A percentile compares a stretch with the other conserved stretches of the same genome.
Evolutionary conservation across 352 stramenopile species (phyloP).

Genomic region (Pythium plurisporium): DNA sequence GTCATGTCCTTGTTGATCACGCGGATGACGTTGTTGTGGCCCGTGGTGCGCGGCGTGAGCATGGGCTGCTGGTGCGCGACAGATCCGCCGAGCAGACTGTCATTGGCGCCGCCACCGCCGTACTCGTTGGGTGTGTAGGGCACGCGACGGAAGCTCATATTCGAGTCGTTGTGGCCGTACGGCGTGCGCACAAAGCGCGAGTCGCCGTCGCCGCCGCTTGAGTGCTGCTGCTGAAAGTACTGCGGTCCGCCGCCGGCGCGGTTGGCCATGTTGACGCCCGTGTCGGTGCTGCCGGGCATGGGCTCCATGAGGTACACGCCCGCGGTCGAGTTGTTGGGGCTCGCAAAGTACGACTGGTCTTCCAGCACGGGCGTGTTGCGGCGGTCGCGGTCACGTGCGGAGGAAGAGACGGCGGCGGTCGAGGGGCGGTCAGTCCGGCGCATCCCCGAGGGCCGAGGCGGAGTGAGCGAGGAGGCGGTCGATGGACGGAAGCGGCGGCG

Average conservation of each 20-base stretch:
- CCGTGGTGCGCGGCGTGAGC: constrained; percentile 49
- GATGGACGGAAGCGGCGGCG: not conserved
- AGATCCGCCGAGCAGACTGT: constrained; percentile 37
- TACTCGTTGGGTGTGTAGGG: constrained; percentile 26
- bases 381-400: constrained; percentile 28
- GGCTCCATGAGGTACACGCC: constrained; percentile 72
- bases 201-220: constrained; percentile 16
- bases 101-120: constrained; percentile 24
- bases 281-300: constrained; percentile 21
- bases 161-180: constrained; percentile 36
- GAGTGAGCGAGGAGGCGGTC: not conserved
- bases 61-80: constrained; percentile 50
- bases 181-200: constrained; percentile 36
- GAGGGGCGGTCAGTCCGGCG: constrained; percentile 16
- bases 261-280: constrained; percentile 20
- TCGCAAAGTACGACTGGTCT: constrained; percentile 59
- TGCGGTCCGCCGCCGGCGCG: constrained; percentile 14
- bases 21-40: constrained; percentile 77
- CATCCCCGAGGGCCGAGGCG: constrained; percentile 17
- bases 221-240: constrained; percentile 33
- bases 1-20: constrained; percentile 91
- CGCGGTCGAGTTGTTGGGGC: constrained; percentile 39
- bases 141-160: constrained; percentile 35
- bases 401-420: not conserved
- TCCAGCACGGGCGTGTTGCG: constrained; percentile 69